A percentile compares a stretch with the other conserved stretches of the same genome.
Conservation (phyloP, 805 yeast species). For the Cyberlindnera maclurae region DNA sequence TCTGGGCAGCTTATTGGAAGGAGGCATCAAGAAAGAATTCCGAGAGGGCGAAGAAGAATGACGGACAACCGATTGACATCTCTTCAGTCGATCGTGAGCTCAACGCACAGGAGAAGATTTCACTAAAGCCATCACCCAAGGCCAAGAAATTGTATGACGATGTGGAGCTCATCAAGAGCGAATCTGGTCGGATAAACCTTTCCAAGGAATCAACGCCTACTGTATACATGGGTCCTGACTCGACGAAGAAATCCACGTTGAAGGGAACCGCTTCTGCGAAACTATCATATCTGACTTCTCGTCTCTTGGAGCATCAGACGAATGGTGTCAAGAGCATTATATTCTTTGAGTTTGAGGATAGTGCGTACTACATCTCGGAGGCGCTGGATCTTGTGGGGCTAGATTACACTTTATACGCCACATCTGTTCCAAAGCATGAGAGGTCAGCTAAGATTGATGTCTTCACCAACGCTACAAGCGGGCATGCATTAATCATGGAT, state of each 20-base stretch:
- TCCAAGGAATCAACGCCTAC: conserved; percentile 7
- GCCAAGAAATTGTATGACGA: conserved; percentile 9
- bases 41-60: conserved; percentile 32
- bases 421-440: conserved; percentile 43
- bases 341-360: conserved; percentile 65
- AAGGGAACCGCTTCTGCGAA: conserved; percentile 63
- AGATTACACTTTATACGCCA: conserved; percentile 55
- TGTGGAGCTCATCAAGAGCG: conserved; percentile 4
- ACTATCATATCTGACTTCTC: conserved; percentile 50
- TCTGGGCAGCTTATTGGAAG: conserved; percentile 52
- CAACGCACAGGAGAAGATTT: conserved; percentile 16
- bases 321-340: conserved; percentile 47
- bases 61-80: conserved; percentile 28
- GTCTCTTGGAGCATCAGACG: conserved; percentile 45
- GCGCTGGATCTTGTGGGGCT: conserved; percentile 55
- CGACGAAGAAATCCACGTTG: conserved; percentile 24
- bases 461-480: conserved; percentile 40
- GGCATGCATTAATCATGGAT: conserved; percentile 58
- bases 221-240: background rate
- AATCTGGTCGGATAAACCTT: conserved; percentile 8
- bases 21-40: conserved; percentile 30
- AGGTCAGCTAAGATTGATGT: conserved; percentile 46
- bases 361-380: conserved; percentile 62
- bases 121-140: conserved; percentile 13
- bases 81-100: conserved; percentile 15